A percentile compares a stretch with the other conserved stretches of the same genome.
phyloP scores from a whole-genome alignment of 306 rosid species.

The Acacia melanoxylon region DNA sequence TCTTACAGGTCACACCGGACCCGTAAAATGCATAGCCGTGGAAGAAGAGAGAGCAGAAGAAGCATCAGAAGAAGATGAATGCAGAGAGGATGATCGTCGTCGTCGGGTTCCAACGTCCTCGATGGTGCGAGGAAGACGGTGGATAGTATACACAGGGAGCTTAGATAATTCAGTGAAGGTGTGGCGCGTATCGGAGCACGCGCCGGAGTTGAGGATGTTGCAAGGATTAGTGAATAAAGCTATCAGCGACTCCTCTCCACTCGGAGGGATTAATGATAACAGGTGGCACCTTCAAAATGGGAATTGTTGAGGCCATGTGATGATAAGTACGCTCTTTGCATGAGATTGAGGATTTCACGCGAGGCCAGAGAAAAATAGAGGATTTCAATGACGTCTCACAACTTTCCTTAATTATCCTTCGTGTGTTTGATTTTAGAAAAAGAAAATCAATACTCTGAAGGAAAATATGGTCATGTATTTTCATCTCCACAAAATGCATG shows the following conservation, averaged over 20 bases:
- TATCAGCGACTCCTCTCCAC: background rate
- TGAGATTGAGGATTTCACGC: background rate
- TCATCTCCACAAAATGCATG: background rate
- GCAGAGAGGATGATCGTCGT: background rate
- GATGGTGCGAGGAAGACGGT: conserved; percentile 27
- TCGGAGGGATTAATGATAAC: background rate
- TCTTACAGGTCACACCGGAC: conserved; percentile 80
- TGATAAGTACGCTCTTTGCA: background rate
- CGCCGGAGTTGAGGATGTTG: conserved; percentile 46
- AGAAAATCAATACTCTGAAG: background rate
- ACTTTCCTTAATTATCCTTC: background rate
- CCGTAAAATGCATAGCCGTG: conserved; percentile 81
- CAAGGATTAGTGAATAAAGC: conserved; percentile 9
- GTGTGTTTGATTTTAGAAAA: background rate
- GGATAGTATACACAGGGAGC: conserved; percentile 89
- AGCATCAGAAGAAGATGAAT: background rate
- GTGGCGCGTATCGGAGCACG: conserved; percentile 78
- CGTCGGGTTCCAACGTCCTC: background rate
- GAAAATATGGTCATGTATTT: background rate
- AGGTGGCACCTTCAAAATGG: background rate
- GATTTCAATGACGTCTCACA: background rate
- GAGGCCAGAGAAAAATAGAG: conserved; percentile 4
- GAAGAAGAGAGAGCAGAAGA: conserved; percentile 38
- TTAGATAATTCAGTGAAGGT: conserved; percentile 83
- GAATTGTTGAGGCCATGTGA: background rate